These are phyloP conservation scores for Polygonum aviculare DNA, from an alignment of 148 eudicot species.

Conservation along the genomic window DNA sequence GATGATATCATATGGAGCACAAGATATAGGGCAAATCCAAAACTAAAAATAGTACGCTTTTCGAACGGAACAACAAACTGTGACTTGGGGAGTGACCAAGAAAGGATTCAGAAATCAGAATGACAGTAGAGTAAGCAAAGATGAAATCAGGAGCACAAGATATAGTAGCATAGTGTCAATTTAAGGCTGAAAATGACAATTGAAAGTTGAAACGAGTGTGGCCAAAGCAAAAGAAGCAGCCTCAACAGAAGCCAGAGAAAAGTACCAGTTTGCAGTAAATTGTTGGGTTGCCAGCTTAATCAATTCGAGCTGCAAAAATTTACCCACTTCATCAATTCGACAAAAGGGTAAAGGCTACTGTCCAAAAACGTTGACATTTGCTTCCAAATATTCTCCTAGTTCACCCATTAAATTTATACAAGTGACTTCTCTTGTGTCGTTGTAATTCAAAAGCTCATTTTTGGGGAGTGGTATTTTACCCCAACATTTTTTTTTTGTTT, in stretches of 20 bases:
- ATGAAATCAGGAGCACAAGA: neutral
- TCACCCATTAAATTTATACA: neutral
- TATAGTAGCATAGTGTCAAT: neutral
- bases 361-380: slow-evolving; percentile 11
- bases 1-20: too few relatives aligned
- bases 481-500: too few relatives aligned
- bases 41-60: too few relatives aligned
- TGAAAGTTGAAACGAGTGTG: slow-evolving; percentile 2
- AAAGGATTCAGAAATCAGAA: slow-evolving; percentile 1
- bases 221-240: neutral
- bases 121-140: neutral
- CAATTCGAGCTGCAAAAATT: neutral
- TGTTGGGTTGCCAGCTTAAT: slow-evolving; percentile 4
- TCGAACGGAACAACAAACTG: neutral
- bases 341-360: slow-evolving; percentile 1
- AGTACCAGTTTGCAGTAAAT: slow-evolving; percentile 7
- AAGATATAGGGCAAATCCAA: too few relatives aligned
- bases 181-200: slow-evolving; percentile 5
- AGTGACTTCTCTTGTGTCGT: neutral
- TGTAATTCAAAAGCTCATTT: neutral
- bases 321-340: neutral
- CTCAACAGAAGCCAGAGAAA: neutral
- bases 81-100: neutral
- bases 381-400: neutral
- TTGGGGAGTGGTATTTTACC: neutral